Evolutionary conservation across 306 rosid genomes (phyloP).

Genomic region (Begonia loranthoides): DNA sequence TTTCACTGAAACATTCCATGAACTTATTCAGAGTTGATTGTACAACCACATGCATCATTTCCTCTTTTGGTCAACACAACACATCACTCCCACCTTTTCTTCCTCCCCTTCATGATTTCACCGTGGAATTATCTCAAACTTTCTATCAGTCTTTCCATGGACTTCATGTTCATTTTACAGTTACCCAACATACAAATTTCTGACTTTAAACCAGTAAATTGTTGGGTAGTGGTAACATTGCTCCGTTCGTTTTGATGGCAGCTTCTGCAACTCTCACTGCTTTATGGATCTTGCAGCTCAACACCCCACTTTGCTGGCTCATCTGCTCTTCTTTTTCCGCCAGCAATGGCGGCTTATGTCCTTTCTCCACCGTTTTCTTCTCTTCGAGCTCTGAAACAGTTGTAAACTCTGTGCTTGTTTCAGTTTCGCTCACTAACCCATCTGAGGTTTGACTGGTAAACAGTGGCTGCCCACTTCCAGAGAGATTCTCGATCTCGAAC

Average conservation of each 20-base stretch:
- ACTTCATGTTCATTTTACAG: no score
- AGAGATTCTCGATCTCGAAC: constrained; percentile 34
- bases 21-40: no score
- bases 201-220: no score
- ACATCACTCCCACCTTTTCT: no score
- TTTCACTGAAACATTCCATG: no score
- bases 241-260: constrained; percentile 4
- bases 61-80: no score
- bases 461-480: constrained; percentile 13
- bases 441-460: constrained; percentile 12
- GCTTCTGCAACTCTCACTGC: constrained; percentile 18
- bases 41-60: no score
- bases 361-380: constrained; percentile 5
- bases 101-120: no score
- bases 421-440: constrained; percentile 17
- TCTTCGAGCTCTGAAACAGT: constrained; percentile 14
- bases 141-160: no score
- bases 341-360: constrained; percentile 4
- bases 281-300: constrained; percentile 21
- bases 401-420: constrained; percentile 23
- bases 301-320: constrained; percentile 11
- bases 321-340: constrained; percentile 6
- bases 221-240: no score
- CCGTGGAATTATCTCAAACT: no score
- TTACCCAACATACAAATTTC: no score